Conservation (phyloP, 306 rosid genomes). For the Boehmeria nivea region DNA sequence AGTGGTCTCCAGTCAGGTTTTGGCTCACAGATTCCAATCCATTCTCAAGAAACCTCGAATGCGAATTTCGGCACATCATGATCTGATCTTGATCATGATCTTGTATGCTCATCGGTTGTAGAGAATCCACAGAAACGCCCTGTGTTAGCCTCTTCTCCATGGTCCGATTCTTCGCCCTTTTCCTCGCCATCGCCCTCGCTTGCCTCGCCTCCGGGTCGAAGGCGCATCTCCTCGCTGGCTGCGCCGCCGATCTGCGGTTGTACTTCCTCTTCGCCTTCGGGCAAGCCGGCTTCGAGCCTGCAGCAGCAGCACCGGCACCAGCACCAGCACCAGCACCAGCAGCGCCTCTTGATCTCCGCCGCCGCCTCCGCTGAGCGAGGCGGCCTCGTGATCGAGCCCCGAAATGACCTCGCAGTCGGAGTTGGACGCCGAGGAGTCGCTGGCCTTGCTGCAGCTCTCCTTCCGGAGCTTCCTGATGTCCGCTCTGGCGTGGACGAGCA, state of each 20-base stretch:
- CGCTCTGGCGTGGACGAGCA: slow-evolving; percentile 44
- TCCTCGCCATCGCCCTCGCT: slow-evolving; percentile 72
- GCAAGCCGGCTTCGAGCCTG: background rate
- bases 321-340: background rate
- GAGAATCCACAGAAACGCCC: no score
- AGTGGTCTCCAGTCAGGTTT: no score
- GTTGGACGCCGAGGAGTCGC: slow-evolving; percentile 14
- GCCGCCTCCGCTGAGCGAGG: slow-evolving; percentile 8
- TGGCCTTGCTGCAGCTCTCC: slow-evolving; percentile 22
- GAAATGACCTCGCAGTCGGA: slow-evolving; percentile 76
- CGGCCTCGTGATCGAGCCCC: slow-evolving; percentile 41
- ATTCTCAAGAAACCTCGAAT: no score
- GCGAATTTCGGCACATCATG: no score
- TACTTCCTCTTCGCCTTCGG: slow-evolving; percentile 16
- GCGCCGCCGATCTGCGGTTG: slow-evolving; percentile 11
- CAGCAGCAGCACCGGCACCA: no score
- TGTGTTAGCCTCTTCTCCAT: slow-evolving; percentile 23
- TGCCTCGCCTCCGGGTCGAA: slow-evolving; percentile 41
- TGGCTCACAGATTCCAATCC: no score
- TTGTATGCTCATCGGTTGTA: background rate
- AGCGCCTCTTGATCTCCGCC: slow-evolving; percentile 9
- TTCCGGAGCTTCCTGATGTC: slow-evolving; percentile 54
- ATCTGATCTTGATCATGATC: no score
- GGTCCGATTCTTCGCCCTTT: slow-evolving; percentile 64
- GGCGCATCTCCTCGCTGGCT: slow-evolving; percentile 29